Evolutionary conservation across 1,284 basidiomycete genomes (phyloP).

Genomic region (Rhodotorula sp.): DNA sequence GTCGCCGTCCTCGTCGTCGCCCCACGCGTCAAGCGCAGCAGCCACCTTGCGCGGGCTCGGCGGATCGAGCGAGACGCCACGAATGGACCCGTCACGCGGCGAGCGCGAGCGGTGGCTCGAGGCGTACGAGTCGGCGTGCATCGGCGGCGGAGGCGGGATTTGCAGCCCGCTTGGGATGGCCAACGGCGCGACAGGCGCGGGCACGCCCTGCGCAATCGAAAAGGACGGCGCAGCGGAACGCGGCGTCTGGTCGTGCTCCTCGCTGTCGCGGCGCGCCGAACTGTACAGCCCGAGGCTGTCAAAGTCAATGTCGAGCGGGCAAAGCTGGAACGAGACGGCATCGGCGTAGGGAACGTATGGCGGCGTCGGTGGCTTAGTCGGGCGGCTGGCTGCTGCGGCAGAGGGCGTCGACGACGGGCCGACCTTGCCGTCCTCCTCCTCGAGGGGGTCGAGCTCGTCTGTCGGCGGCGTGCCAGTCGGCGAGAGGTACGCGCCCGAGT

Average conservation of each 20-base stretch:
- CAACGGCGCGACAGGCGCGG: not conserved
- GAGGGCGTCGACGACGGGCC: not conserved
- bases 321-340: conserved; percentile 11
- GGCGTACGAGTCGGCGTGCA: not conserved
- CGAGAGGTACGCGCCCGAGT: not conserved
- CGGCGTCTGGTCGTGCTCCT: not conserved
- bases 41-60: not conserved
- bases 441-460: conserved; percentile 24
- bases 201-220: not conserved
- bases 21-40: conserved; percentile 7
- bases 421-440: conserved; percentile 13
- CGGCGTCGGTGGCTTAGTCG: too few relatives aligned
- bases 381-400: conserved; percentile 1
- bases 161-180: not conserved
- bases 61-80: conserved; percentile 14
- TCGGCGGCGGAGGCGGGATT: not conserved
- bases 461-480: conserved; percentile 15
- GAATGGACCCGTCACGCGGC: conserved; percentile 10
- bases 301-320: conserved; percentile 13
- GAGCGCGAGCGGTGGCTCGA: not conserved
- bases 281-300: not conserved
- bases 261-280: not conserved
- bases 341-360: conserved; percentile 3
- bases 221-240: not conserved
- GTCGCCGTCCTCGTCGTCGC: not conserved